Percentiles rank a stretch among this genome's conserved stretches.
Evolutionary conservation across 495 filamentous ascomycete species (phyloP).

Genomic region (Talaromyces nanjingensis): DNA sequence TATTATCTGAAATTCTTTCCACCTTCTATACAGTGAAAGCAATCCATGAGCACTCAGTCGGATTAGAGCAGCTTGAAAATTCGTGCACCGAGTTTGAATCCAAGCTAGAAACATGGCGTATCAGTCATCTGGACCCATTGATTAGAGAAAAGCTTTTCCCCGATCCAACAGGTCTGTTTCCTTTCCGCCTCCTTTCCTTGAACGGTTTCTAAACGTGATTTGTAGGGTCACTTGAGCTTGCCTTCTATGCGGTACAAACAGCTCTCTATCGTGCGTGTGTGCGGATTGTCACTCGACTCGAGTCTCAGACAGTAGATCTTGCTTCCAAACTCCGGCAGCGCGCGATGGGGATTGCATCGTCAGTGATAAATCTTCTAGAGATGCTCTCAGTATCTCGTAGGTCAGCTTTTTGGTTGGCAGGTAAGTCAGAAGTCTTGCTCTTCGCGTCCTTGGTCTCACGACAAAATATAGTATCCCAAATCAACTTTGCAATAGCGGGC

Average conservation of each 20-base stretch:
- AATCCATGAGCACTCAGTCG: conserved; percentile 1
- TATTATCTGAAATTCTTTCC: conserved; percentile 4
- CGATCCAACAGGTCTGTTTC: conserved; percentile 3
- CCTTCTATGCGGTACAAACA: conserved; percentile 4
- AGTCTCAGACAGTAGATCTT: conserved; percentile 4
- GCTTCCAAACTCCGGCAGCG: conserved; percentile 3
- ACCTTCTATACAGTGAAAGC: conserved; percentile 5
- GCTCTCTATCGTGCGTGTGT: conserved; percentile 6
- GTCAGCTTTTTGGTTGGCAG: conserved; percentile 7
- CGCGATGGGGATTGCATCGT: conserved; percentile 3
- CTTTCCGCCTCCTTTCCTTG: not conserved
- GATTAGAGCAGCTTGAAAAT: conserved; percentile 6
- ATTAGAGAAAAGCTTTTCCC: conserved; percentile 4
- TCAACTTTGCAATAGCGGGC: conserved; percentile 5
- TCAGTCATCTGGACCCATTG: conserved; percentile 4
- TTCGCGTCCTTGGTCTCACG: not conserved
- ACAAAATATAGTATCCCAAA: conserved; percentile 6
- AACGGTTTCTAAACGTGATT: not conserved
- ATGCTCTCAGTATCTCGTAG: conserved; percentile 3
- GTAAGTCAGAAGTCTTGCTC: conserved; percentile 3
- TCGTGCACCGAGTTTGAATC: conserved; percentile 5
- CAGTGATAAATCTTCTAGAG: conserved; percentile 5
- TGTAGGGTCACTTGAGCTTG: conserved; percentile 6
- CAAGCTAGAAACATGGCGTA: conserved; percentile 5
- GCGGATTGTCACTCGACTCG: not conserved